Evolutionary conservation across 495 filamentous ascomycete genomes (phyloP), one percentile per base, ranked within the genome.

Genomic region (Pseudoneurospora amorphoporcata): DNA sequence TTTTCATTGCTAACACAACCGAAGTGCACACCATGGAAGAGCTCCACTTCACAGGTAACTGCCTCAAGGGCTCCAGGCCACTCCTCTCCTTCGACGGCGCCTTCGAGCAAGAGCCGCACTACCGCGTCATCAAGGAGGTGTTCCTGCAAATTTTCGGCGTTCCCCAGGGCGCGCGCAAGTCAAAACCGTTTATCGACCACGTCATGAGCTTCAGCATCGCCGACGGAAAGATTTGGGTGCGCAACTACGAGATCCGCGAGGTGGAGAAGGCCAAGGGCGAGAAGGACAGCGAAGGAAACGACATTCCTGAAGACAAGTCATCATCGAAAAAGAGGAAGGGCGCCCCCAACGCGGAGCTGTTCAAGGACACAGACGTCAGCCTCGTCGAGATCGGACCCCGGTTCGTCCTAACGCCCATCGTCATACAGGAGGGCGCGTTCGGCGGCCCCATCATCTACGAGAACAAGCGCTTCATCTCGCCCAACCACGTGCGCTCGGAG

Each of bases 371-470:
- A 37, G 92, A 96, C 74, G 78, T 98, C 16, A 91, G 86, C 61
- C 84, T 99, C 61, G 90, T 97, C 3, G 95, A 99, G 84, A 97
- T 99, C 72, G 96, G 95, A 2, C 95, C 96, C 6, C 87, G 95
- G 68, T 97, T 98, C 77, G 95, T 98, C 29, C 83, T 98, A 69
- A 98, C 95, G 68, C 95, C 96, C 3, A 98, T 98, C 73, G 89
- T 98, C 65, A 97, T 99, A 75, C 88, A 97, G 70, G 95, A 99
- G 81, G 92, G 92, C 39, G 93, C 91, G 73, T 99, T 99, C 76
- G 95, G 95, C 70, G 95, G 95, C 0, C 96, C 96, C 2, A 92
- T 98, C 71, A 94, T 99, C 74, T 98, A 97, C 84, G 94, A 98
- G 87, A 99, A 99, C 82, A 97, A 95, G 86, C 92, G 97, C 77